Base-by-base conservation (phyloP, 192 early-diverging fungal species). In the Glomus cerebriforme region DNA sequence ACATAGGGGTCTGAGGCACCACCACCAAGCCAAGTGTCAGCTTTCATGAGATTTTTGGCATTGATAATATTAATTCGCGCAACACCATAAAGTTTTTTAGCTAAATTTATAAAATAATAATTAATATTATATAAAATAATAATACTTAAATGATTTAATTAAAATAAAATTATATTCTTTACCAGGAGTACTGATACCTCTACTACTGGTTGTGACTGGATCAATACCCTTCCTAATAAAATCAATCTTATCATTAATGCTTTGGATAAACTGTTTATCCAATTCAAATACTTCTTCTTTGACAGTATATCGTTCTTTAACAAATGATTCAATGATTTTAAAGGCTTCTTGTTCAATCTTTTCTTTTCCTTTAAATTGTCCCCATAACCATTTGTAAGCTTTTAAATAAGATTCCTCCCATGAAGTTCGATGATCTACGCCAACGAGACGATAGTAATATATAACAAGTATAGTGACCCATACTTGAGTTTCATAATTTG, bases 1-100 rank as follows among this genome's bases (percentile, higher is more conserved):
- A 90, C 86, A 83, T 98, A 99, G 19, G 98, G 97, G 76, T 99
- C 97, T 1, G 95, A 96, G 82, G 92, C 94, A 82, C 92, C 89
- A 74, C 84, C 86, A 4, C 83, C 87, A 13, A 64, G 49, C 76
- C 64, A 78, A 1, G 27, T 67, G 82, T 97, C 96, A 15, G 93
- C 93, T 35, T 95, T 94, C 79, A 88, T 89, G 37, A 98, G 82
- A n/a, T 88, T 86, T 58, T 92, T 89, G 7, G 94, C 95, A 74
- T 89, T 86, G 59, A 90, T 79, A 62, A 95, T 84, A 54, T 92
- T 88, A 37, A 97, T 79, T 83, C 95, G 90, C 32, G 93, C 85
- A 72, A 95, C 82, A 65, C 94, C 95, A 43, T 92, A 88, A 17
- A 93, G 92, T 66, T 77, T 77, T 49, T 73, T 45, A n/a, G 17